Base-by-base conservation (phyloP, 1,139 yeast species). In the Spathaspora sp. region DNA sequence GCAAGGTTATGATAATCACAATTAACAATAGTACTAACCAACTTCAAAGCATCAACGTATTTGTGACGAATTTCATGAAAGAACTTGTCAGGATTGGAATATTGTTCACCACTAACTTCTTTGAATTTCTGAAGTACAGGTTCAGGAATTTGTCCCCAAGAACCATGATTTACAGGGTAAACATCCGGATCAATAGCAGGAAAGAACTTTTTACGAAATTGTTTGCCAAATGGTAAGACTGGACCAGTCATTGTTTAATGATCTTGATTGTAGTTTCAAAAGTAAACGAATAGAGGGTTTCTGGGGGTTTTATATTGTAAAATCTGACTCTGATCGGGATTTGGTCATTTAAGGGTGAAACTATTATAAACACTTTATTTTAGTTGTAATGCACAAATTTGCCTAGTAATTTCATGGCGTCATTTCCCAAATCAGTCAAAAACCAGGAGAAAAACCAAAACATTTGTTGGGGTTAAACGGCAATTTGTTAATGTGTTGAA, bases 101-200 rank as follows among this genome's bases (percentile, higher is more conserved):
- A 55, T 49, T 71, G 76, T 18, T 61, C 49, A 15, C 58, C 50
- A 45, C 70, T 49, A 16, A 58, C 51, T 16, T 59, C 51, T 17
- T 57, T 40, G 54, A 54, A 71, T 17, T 53, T 58, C 5, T 68
- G 64, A 26, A 64, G 54, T 1, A 78, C 70, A 2, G 64, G 61
- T 9, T 65, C 70, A 0, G 86, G 82, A 4, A 74, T 64, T 6
- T 70, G 58, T 0, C 86, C 86, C 54, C 61, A 80, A 1, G 83
- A 74, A 1, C 86, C 86, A 54, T 81, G 81, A 56, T 81, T 81
- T 13, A 80, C 73, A 1, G 77, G 75, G 2, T 54, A 53, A 1
- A 68, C 67, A 2, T 61, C 66, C 2, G 64, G 54, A 29, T 68
- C 74, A 17, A 80, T 59, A 16, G 51, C 48, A 1, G 69, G 51